A percentile compares a stretch with the other conserved stretches of the same genome.
phyloP scores from a whole-genome alignment of 345 rosid species.

The Eucalyptus regnans region DNA sequence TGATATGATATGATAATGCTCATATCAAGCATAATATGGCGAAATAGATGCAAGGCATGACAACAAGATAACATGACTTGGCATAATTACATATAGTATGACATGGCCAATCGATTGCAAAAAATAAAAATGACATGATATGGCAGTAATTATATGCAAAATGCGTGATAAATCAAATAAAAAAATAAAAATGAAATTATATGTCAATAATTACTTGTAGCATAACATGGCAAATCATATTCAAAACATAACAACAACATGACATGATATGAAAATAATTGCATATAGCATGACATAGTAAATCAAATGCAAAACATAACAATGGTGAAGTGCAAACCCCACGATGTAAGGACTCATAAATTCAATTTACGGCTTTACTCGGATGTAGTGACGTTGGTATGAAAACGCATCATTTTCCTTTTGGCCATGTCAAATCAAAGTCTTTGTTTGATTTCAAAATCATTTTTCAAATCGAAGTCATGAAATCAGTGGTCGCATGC shows the following conservation, averaged over 20 bases:
- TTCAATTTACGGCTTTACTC: neutral
- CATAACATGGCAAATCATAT: neutral
- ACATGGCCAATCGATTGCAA: neutral
- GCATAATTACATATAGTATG: accelerated
- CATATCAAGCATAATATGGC: neutral
- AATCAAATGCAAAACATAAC: neutral
- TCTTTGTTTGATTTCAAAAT: neutral
- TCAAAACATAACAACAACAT: neutral
- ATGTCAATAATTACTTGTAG: neutral
- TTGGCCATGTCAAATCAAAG: neutral
- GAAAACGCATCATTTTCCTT: neutral
- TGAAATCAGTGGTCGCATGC: neutral
- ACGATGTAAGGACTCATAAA: neutral
- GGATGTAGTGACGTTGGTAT: accelerated
- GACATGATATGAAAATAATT: accelerated
- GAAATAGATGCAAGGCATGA: neutral
- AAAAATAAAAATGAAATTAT: neutral
- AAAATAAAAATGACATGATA: accelerated
- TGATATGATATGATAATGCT: neutral
- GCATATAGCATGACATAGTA: accelerated
- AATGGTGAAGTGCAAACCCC: neutral
- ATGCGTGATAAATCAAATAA: neutral
- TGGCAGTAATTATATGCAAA: neutral
- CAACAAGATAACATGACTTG: neutral
- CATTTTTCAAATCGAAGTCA: neutral